Base-by-base conservation (phyloP, 177 flowering plant species). In the Vitis hybrid region DNA sequence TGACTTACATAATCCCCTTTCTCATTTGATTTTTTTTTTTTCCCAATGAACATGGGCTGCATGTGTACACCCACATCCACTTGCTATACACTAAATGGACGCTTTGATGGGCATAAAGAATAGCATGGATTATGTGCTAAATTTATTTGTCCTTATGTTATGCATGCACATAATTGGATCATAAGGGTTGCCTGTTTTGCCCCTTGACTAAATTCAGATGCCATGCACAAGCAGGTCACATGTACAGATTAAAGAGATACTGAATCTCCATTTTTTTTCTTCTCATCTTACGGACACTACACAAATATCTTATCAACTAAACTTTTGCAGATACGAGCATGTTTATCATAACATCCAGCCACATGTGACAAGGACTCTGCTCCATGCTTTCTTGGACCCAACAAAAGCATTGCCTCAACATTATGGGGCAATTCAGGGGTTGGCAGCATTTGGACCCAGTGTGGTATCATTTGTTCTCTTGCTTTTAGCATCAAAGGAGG, bases 361-460 rank as follows among this genome's bases (percentile, higher is more conserved):
- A 68, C 97, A 97, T 66, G 80, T 93, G 55, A 93, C 90, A 11
- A 90, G 86, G 78, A 92, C 98, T 64, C 82, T 95, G 71, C 90
- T 93, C 50, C 88, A 90, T 83, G 86, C 91, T 63, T 93, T 93
- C 71, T 73, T 95, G 89, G 99, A 95, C 78, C 94, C 98, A 44
- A 84, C 81, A 49, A 89, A 86, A 76, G 68, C 94, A 38, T 66
- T 91, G 77, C 84, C 99, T 73, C 97, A 93, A 76, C 99, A 95
- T 80, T 95, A 89, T 87, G 99, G 99, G 71, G 97, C 97, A 55
- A 88, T 93, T 80, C 92, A 88, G 77, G 98, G 98, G 31, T 77
- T 93, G 55, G 88, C 96, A 66, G 91, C 94, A 50, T 81, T 93
- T 70, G 98, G 99, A 74, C 84, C 96, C 24, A 81, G 65, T 67